These are phyloP conservation scores for Talaromyces sp. DNA, from an alignment of 2,329 filamentous ascomycete species.

Conservation along the genomic window DNA sequence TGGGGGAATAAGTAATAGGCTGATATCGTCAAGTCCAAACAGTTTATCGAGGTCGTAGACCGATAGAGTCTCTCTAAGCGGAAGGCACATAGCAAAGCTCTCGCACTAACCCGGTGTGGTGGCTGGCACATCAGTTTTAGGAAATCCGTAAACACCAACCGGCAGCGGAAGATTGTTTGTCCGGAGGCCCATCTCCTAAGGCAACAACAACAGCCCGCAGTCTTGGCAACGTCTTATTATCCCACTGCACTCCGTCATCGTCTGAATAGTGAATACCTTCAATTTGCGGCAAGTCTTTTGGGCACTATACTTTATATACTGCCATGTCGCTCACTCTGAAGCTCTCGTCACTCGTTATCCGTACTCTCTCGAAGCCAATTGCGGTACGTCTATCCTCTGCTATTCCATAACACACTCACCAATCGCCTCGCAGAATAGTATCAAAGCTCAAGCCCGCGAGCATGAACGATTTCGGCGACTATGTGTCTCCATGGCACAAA, in stretches of 20 bases:
- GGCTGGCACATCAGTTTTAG: slow-evolving; percentile 30
- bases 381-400: slow-evolving; percentile 50
- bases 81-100: not conserved
- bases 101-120: not conserved
- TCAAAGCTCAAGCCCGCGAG: slow-evolving; percentile 67
- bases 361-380: slow-evolving; percentile 67
- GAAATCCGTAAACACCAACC: slow-evolving; percentile 43
- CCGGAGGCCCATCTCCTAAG: slow-evolving; percentile 16
- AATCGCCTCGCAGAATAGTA: slow-evolving; percentile 56
- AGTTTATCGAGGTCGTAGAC: not conserved
- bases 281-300: not conserved
- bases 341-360: slow-evolving; percentile 62
- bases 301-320: not conserved
- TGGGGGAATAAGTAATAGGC: not conserved
- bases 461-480: slow-evolving; percentile 64
- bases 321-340: slow-evolving; percentile 65
- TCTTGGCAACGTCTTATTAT: slow-evolving; percentile 58
- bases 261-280: slow-evolving; percentile 54
- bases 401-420: slow-evolving; percentile 20
- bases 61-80: not conserved
- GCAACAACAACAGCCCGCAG: slow-evolving; percentile 17
- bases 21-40: not conserved
- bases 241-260: slow-evolving; percentile 63
- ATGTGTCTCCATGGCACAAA: slow-evolving; percentile 63
- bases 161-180: slow-evolving; percentile 22